Percentiles rank a stretch among this genome's conserved stretches.
phyloP scores from a whole-genome alignment of 2,329 filamentous ascomycete genomes.

The Colletotrichum coccodes region DNA sequence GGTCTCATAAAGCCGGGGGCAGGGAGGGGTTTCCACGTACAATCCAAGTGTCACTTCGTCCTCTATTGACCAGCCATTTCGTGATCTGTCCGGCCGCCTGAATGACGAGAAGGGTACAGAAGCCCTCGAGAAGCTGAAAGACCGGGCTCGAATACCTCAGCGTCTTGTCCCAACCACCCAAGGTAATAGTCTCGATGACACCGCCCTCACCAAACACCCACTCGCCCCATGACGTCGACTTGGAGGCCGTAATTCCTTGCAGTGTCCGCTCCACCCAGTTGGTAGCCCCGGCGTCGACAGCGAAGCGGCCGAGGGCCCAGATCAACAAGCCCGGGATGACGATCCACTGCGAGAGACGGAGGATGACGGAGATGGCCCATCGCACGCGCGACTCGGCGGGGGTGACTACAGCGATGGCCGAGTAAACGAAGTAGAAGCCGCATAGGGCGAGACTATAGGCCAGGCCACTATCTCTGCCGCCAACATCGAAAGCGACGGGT shows the following conservation, averaged over 20 bases:
- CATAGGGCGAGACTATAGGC: slow-evolving; percentile 93
- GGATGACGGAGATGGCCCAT: slow-evolving; percentile 73
- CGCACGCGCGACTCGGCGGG: slow-evolving; percentile 82
- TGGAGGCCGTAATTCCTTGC: slow-evolving; percentile 69
- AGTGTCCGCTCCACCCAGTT: slow-evolving; percentile 88
- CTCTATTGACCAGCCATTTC: slow-evolving; percentile 91
- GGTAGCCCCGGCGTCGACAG: slow-evolving; percentile 81
- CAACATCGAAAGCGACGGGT: slow-evolving; percentile 97
- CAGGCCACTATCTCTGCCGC: slow-evolving; percentile 91
- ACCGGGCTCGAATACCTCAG: slow-evolving; percentile 91
- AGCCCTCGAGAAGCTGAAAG: slow-evolving; percentile 95
- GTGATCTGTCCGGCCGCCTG: slow-evolving; percentile 95
- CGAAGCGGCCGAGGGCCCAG: slow-evolving; percentile 95
- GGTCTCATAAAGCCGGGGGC: not conserved
- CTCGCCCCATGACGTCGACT: slow-evolving; percentile 76
- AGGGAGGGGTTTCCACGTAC: slow-evolving; percentile 60
- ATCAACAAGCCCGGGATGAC: slow-evolving; percentile 88
- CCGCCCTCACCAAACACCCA: slow-evolving; percentile 92
- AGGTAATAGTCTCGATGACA: slow-evolving; percentile 79
- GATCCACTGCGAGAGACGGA: slow-evolving; percentile 85
- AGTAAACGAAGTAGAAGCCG: slow-evolving; percentile 91
- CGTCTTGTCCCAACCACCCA: slow-evolving; percentile 89
- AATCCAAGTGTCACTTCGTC: slow-evolving; percentile 96
- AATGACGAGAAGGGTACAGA: slow-evolving; percentile 95
- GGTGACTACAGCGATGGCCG: slow-evolving; percentile 80